A percentile compares a stretch with the other conserved stretches of the same genome.
Conservation (phyloP, 2,329 filamentous ascomycete species). For the Pseudopyricularia cyperi region DNA sequence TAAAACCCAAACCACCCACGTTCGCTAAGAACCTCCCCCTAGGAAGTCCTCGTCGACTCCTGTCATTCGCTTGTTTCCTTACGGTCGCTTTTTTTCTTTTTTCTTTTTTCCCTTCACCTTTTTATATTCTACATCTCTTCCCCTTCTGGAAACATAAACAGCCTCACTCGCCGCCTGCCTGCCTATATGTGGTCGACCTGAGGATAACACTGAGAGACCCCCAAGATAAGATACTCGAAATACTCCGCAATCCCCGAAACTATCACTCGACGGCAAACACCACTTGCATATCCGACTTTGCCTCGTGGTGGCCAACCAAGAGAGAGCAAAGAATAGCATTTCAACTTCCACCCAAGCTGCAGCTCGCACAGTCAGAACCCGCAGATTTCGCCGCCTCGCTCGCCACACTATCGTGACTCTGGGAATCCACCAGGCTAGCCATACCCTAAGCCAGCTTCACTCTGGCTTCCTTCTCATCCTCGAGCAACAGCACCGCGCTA, state of each 20-base stretch:
- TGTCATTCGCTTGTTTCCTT: constrained; percentile 58
- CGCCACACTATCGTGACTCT: neutral
- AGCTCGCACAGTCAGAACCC: neutral
- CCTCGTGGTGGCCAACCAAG: too few species aligned
- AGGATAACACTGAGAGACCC: neutral
- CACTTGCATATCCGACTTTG: too few species aligned
- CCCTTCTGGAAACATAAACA: too few species aligned
- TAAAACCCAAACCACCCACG: constrained; percentile 26
- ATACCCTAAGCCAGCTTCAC: neutral
- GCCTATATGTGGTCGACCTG: neutral
- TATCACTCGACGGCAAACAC: too few species aligned
- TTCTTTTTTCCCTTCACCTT: constrained; percentile 31
- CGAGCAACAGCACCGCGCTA: neutral
- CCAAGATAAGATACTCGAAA: neutral
- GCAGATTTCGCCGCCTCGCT: neutral
- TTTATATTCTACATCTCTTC: too few species aligned
- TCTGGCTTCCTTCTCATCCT: neutral
- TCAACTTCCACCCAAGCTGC: neutral
- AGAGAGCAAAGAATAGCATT: neutral
- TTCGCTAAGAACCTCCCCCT: constrained; percentile 34
- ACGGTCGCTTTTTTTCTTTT: constrained; percentile 21
- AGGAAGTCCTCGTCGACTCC: constrained; percentile 65
- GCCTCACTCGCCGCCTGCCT: too few species aligned
- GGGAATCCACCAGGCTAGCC: neutral
- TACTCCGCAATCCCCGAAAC: neutral